Conservation (phyloP, 345 rosid genomes). For the Mercurialis annua region DNA sequence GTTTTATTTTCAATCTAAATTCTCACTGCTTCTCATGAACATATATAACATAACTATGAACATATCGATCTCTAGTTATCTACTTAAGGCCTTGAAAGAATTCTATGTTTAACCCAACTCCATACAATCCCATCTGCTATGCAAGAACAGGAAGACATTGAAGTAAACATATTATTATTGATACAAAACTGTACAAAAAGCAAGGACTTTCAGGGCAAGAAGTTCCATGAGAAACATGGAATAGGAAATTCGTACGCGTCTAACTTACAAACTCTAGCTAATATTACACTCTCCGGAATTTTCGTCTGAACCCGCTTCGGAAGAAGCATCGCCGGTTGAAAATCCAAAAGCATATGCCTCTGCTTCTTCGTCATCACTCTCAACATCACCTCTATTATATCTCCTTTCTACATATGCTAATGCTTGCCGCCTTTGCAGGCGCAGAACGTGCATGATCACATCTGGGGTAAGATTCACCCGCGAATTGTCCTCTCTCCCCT, state of each 20-base stretch:
- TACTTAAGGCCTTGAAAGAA: too few species aligned
- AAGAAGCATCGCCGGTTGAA: constrained; percentile 23
- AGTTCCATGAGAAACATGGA: neutral
- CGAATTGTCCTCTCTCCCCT: constrained; percentile 52
- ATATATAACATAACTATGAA: too few species aligned
- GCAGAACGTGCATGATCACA: constrained; percentile 59
- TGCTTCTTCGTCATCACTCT: constrained; percentile 40
- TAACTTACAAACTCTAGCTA: constrained; percentile 23
- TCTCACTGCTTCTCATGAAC: too few species aligned
- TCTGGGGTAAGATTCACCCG: constrained; percentile 49
- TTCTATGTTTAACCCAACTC: too few species aligned
- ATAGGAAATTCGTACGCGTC: neutral
- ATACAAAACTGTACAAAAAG: constrained; percentile 1
- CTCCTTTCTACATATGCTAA: constrained; percentile 49
- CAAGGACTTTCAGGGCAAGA: too few species aligned
- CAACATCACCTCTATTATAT: constrained; percentile 33
- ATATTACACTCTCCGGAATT: constrained; percentile 28
- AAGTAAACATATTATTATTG: neutral
- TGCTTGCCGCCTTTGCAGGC: constrained; percentile 62
- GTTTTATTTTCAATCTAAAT: too few species aligned
- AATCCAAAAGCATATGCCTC: constrained; percentile 27
- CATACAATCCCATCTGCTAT: too few species aligned
- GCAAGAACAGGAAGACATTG: too few species aligned
- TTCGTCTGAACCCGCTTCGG: constrained; percentile 24
- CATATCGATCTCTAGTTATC: too few species aligned